Base-by-base conservation (phyloP, 108 stramenopile genomes). In the Nitzschia inconspicua region DNA sequence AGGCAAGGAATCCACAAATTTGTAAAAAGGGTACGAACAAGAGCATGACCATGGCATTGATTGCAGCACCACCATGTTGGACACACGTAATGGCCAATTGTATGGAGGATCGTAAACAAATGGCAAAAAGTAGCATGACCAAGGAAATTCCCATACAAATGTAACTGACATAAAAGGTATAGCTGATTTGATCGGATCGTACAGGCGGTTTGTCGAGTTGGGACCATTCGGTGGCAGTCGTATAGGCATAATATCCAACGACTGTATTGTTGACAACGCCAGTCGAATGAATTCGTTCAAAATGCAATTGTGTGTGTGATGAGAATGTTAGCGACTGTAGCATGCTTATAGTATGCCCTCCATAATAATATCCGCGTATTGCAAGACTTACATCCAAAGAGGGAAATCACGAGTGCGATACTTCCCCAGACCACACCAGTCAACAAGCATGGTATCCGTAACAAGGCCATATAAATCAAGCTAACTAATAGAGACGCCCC, bases 41-140 rank as follows among this genome's bases (percentile, higher is more conserved):
- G 51, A 97, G 72, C 10, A 76, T 31, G 22, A 84, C 76, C 93
- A 97, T 95, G 28, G 64, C 27, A 35, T 73, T 64, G 47, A 97
- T 75, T 18, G 96, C 93, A 50, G 76, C 65, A 7, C 81, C 78
- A 2, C 92, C 86, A 60, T 93, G 85, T 55, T 86, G 86, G 34
- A 95, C 89, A 50, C 95, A 82, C 0, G 70, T 76, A 62, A 95
- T 78, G n/a, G 96, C 93, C 42, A 93, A 61, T 59, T 84, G 75
- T 30, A 97, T 94, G 19, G 89, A 73, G 31, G 84, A 85, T 26
- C 93, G 80, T 55, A 97, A 65, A 51, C 88, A 91, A 25, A 81
- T 57, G 34, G 88, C 73, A 22, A 93, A 24, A n/a, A 92, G 48
- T 2, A 87, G 19, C 26, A 80, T 68, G 10, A 95, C 24, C 8